Evolutionary conservation across 169 alveolate genomes (phyloP).

Genomic region (Plasmodium ovale): DNA sequence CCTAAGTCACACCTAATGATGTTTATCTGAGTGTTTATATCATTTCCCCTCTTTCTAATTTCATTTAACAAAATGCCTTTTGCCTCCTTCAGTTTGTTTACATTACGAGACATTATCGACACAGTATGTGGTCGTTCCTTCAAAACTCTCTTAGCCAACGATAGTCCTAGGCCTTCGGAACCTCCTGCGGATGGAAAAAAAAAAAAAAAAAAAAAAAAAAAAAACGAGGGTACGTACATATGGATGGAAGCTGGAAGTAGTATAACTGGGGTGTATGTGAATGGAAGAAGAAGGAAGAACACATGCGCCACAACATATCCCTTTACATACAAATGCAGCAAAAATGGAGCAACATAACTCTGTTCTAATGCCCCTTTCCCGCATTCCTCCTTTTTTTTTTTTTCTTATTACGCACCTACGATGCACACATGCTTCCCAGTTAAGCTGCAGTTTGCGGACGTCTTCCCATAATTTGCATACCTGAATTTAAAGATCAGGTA

Average conservation of each 20-base stretch:
- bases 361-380: neutral
- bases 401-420: conserved; percentile 21
- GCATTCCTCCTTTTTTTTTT: neutral
- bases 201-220: neutral
- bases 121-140: conserved; percentile 38
- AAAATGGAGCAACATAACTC: neutral
- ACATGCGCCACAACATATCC: neutral
- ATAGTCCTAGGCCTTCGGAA: conserved; percentile 67
- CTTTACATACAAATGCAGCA: neutral
- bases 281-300: neutral
- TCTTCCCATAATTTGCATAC: conserved; percentile 7
- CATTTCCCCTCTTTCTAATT: neutral
- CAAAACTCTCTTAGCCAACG: conserved; percentile 43
- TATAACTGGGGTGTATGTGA: no score
- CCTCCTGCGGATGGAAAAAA: conserved; percentile 21
- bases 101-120: conserved; percentile 37
- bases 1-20: conserved; percentile 41
- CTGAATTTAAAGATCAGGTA: conserved; percentile 52
- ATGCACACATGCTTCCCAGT: conserved; percentile 64
- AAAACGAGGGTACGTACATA: neutral
- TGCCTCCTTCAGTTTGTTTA: conserved; percentile 38
- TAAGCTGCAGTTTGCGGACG: neutral
- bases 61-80: conserved; percentile 19
- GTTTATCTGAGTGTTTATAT: conserved; percentile 19
- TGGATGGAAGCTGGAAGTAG: neutral